A percentile compares a stretch with the other conserved stretches of the same genome.
Evolutionary conservation across 208 protist genomes (phyloP).

Genomic region (Tetramitus jugosus): DNA sequence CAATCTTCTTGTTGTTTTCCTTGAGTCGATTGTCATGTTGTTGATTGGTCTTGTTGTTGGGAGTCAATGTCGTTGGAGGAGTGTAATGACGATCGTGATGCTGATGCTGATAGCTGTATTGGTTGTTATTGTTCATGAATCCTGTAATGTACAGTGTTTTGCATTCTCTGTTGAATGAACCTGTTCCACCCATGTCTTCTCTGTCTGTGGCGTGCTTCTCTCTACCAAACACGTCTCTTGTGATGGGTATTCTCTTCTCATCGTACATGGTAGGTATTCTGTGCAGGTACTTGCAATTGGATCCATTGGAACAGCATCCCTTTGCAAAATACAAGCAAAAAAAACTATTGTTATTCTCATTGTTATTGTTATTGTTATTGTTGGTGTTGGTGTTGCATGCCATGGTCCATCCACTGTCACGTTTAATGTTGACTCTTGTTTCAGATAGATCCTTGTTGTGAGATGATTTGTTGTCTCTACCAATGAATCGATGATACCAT

Average conservation of each 20-base stretch:
- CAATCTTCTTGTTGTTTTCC: no score
- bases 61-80: no score
- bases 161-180: conserved; percentile 12
- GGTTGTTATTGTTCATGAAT: not conserved
- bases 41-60: no score
- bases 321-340: conserved; percentile 18
- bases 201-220: conserved; percentile 7
- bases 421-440: conserved; percentile 1
- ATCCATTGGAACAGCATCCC: not conserved
- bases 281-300: conserved; percentile 15
- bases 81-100: no score
- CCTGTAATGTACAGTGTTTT: not conserved
- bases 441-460: not conserved
- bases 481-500: conserved; percentile 25
- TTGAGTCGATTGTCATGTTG: no score
- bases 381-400: not conserved
- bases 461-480: not conserved
- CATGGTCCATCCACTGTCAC: conserved; percentile 11
- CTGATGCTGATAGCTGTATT: no score
- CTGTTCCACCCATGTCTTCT: conserved; percentile 13
- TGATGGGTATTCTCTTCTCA: conserved; percentile 10
- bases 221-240: conserved; percentile 15
- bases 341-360: no score
- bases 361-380: no score
- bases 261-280: not conserved